Evolutionary conservation across 2,329 filamentous ascomycete genomes (phyloP).

Genomic region (Aspergillus vadensis): DNA sequence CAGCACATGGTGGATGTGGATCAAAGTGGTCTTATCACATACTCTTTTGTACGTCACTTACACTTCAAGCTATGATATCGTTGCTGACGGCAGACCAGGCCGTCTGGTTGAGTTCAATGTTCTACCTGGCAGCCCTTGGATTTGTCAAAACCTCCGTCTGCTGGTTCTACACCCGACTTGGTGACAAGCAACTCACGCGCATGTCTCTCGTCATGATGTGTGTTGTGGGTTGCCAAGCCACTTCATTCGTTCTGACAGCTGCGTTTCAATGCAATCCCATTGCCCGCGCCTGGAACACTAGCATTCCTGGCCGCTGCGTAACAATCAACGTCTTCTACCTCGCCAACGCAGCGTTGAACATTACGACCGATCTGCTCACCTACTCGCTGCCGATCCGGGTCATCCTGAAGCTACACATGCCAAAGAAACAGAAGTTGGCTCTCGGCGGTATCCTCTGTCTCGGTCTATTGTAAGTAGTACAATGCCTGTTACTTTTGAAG

Average conservation of each 20-base stretch:
- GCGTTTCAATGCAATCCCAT: slow-evolving; percentile 51
- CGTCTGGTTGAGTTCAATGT: slow-evolving; percentile 53
- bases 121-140: slow-evolving; percentile 51
- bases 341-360: slow-evolving; percentile 61
- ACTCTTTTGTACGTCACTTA: slow-evolving; percentile 11
- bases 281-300: slow-evolving; percentile 42
- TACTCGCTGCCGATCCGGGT: slow-evolving; percentile 55
- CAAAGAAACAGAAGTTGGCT: slow-evolving; percentile 50
- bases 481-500: too few species aligned
- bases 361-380: slow-evolving; percentile 60
- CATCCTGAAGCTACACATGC: slow-evolving; percentile 50
- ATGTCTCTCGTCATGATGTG: slow-evolving; percentile 44
- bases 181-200: slow-evolving; percentile 40
- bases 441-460: slow-evolving; percentile 54
- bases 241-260: slow-evolving; percentile 45
- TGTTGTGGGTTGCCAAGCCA: slow-evolving; percentile 45
- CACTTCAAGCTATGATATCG: too few species aligned
- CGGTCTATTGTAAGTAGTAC: slow-evolving; percentile 47
- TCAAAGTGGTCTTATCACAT: slow-evolving; percentile 13
- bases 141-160: slow-evolving; percentile 54
- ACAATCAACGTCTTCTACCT: slow-evolving; percentile 55
- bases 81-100: slow-evolving; percentile 24
- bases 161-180: slow-evolving; percentile 49
- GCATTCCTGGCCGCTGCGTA: slow-evolving; percentile 45
- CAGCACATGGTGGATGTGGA: slow-evolving; percentile 19